Base-by-base conservation (phyloP, 805 yeast species). In the Ogataea populi-albae region DNA sequence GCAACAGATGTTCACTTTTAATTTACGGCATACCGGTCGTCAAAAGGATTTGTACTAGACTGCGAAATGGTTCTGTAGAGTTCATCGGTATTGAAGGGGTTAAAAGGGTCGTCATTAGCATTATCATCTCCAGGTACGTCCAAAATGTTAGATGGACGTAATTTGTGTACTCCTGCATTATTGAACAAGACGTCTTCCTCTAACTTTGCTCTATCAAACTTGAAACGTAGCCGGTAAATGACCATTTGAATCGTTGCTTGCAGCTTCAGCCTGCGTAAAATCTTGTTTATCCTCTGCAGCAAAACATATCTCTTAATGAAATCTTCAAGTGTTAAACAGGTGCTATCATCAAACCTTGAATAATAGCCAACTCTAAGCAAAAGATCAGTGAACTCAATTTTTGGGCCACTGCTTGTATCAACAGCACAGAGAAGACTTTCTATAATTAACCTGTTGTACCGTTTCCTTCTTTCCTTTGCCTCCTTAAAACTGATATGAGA, bases 321-420 rank as follows among this genome's bases (percentile, higher is more conserved):
- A 44, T 83, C 87, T 44, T 78, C 79, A 54, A 84, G 68, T 32
- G 81, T 81, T 44, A 86, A 66, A 57, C 95, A 86, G 44, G 79
- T 80, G 32, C 82, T 78, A 15, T 86, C 81, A 45, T 86, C 82
- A 63, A 87, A 85, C 29, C 80, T 69, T 3, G 83, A 75, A 59
- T 86, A 87, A 30, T 86, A 66, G 0, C 96, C 95, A 24, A 88
- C 66, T 46, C 77, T 79, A 20, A 77, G 59, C 24, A 89, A 57
- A 12, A 86, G 53, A 34, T 78, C 66, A 10, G 74, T 69, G 59
- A 87, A 87, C 4, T 79, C 68, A 6, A 87, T 72, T 2, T 84
- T 85, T 0, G 71, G 71, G n/a, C 71, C 77, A 12, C 72, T 67
- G 32, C 72, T 67, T 15, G 79, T 64, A 40, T 77, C 75, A 6